phyloP scores from a whole-genome alignment of 1,139 yeast genomes.

The Yamadazyma friedrichii region DNA sequence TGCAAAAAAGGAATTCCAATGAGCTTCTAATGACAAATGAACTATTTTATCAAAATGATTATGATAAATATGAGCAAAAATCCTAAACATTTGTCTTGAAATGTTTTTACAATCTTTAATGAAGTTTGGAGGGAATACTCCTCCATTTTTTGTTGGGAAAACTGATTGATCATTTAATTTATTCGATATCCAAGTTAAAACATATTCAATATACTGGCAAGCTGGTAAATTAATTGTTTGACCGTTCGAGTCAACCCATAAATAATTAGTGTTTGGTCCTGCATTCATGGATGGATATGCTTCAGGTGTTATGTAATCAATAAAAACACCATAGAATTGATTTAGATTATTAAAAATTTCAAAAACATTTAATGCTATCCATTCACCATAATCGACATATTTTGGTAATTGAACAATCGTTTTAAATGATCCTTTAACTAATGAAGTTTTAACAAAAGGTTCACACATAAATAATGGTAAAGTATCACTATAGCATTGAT shows the following conservation, averaged over 20 bases:
- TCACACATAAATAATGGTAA: slow-evolving; percentile 79
- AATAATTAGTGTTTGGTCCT: slow-evolving; percentile 85
- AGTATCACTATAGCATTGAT: slow-evolving; percentile 3
- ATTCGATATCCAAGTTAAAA: slow-evolving; percentile 84
- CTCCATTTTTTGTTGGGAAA: slow-evolving; percentile 92
- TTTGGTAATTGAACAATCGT: slow-evolving; percentile 94
- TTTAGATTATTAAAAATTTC: slow-evolving; percentile 85
- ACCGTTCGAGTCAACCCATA: slow-evolving; percentile 81
- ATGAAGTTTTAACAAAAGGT: slow-evolving; percentile 90
- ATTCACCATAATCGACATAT: slow-evolving; percentile 90
- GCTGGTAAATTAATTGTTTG: slow-evolving; percentile 90
- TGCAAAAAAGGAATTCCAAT: slow-evolving; percentile 98
- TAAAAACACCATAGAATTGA: slow-evolving; percentile 83
- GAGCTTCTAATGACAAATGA: slow-evolving; percentile 90
- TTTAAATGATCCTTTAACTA: slow-evolving; percentile 96
- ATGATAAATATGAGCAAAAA: slow-evolving; percentile 94
- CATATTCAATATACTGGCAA: slow-evolving; percentile 86
- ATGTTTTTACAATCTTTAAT: slow-evolving; percentile 82
- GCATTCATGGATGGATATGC: slow-evolving; percentile 94
- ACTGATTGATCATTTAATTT: slow-evolving; percentile 85
- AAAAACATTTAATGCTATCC: slow-evolving; percentile 92
- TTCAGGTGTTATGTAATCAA: slow-evolving; percentile 88
- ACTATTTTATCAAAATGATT: slow-evolving; percentile 91
- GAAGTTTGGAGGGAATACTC: slow-evolving; percentile 88
- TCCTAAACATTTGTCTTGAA: slow-evolving; percentile 87